Percentiles rank a stretch among this genome's conserved stretches.
phyloP scores from a whole-genome alignment of 495 filamentous ascomycete species.

The Penicillium crystallinum region DNA sequence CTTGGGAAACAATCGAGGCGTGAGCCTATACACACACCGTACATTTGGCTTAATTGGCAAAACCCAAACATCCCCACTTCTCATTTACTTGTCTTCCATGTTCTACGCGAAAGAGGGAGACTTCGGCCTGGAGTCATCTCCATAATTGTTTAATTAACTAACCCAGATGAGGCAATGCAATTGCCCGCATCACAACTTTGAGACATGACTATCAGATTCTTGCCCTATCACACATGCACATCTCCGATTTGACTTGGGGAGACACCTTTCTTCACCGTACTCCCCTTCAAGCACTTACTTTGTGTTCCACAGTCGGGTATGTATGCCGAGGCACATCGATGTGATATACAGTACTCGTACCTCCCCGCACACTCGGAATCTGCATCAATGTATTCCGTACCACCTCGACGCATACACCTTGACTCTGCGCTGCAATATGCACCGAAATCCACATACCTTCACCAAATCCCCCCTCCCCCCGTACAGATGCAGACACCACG shows the following conservation, averaged over 20 bases:
- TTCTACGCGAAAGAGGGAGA: neutral
- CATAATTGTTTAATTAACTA: neutral
- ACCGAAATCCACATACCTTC: neutral
- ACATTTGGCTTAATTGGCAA: too few species aligned
- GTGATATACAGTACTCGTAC: slow-evolving; percentile 5
- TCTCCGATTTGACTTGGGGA: neutral
- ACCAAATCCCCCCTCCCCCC: neutral
- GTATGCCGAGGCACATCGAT: neutral
- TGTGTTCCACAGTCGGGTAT: neutral
- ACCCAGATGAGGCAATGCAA: neutral
- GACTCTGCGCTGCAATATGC: neutral
- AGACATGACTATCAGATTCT: neutral
- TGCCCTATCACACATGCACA: neutral
- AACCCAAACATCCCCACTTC: too few species aligned
- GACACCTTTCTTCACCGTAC: slow-evolving; percentile 1
- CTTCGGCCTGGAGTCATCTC: neutral
- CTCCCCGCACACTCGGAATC: neutral
- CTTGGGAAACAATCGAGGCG: too few species aligned
- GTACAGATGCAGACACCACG: neutral
- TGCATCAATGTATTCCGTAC: neutral
- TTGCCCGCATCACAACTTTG: neutral
- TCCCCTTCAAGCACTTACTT: neutral
- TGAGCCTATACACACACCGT: too few species aligned
- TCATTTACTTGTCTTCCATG: neutral
- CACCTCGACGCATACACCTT: neutral